Conservation (phyloP, 192 early-diverging fungal species). For the Coemansia sp. region DNA sequence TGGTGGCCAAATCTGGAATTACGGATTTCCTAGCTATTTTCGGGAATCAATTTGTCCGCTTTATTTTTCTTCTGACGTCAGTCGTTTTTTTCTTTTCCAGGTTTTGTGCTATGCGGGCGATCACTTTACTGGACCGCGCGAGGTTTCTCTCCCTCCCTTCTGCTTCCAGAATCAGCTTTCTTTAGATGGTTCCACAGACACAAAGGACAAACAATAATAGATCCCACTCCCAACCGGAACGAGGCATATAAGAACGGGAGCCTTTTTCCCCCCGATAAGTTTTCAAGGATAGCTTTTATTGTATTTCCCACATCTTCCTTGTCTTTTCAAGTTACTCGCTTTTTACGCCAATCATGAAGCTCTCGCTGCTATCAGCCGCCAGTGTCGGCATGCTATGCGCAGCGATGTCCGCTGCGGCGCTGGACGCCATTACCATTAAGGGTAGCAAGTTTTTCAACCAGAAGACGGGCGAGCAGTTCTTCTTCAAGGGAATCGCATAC, state of each 20-base stretch:
- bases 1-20: not conserved
- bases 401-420: slow-evolving; percentile 29
- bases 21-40: not conserved
- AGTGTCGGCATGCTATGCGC: slow-evolving; percentile 22
- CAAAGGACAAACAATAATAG: slow-evolving; percentile 4
- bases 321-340: not conserved
- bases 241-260: not conserved
- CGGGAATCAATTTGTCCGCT: not conserved
- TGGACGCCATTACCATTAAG: slow-evolving; percentile 68
- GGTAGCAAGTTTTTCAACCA: slow-evolving; percentile 71
- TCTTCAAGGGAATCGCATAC: slow-evolving; percentile 73
- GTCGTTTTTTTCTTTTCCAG: not conserved
- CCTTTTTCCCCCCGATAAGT: not conserved
- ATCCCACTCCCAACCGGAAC: not conserved
- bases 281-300: too few relatives aligned
- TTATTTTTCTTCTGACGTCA: not conserved
- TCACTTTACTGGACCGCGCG: slow-evolving; percentile 2
- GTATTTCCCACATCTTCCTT: too few relatives aligned
- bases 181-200: slow-evolving; percentile 1
- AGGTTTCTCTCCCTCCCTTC: not conserved
- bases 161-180: not conserved
- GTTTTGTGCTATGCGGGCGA: not conserved
- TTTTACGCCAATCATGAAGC: slow-evolving; percentile 17
- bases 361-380: slow-evolving; percentile 18
- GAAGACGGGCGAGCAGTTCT: slow-evolving; percentile 72